Evolutionary conservation across 2,329 filamentous ascomycete genomes (phyloP), one percentile per base, ranked within the genome.

Genomic region (Ophiosphaerella herpotricha): DNA sequence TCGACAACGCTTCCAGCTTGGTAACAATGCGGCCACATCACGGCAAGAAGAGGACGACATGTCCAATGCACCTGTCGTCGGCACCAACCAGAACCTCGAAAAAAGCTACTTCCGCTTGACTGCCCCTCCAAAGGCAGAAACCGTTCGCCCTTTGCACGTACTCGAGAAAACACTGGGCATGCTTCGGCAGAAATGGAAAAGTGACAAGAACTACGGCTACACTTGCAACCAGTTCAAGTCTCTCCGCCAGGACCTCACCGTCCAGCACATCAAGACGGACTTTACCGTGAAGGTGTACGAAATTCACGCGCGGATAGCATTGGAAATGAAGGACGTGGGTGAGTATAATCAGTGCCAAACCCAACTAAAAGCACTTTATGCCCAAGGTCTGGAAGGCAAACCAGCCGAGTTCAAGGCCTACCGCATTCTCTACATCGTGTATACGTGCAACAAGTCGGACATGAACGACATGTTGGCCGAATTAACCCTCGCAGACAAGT

Each of bases 331-430:
- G 78, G 94, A 99, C 81, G 85, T 97, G 80, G 93, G 94, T 99
- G 94, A 99, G 94, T 99, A 99, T 94, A 99, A 99, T 81, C 94
- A 99, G 83, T 99, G 94, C 77, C 94, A 99, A 81, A 97, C 94
- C 68, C 94, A 99, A 79, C 82, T 99, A 72, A 90, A 91, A 75
- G 91, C 89, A 60, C 80, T 99, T 68, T 97, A 99, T 77, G 85
- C 85, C 74, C 85, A 90, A 78, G 89, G 90, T 62, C 80, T 96
- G 73, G 90, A 90, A 71, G 94, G 93, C 67, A 91, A 92, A 75
- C 86, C 90, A 71, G 87, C 90, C 78, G 94, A 99, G 77, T 99
- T 99, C 79, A 94, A 94, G 84, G 94, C 93, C 59, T 99, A 99
- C 82, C 93, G 94, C 84, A 97, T 99, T 78, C 83, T 99, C 73